Percentiles rank a stretch among this genome's conserved stretches.
These are phyloP conservation scores for Termitomyces sp. DNA, from an alignment of 1,284 basidiomycete species.

Conservation along the genomic window DNA sequence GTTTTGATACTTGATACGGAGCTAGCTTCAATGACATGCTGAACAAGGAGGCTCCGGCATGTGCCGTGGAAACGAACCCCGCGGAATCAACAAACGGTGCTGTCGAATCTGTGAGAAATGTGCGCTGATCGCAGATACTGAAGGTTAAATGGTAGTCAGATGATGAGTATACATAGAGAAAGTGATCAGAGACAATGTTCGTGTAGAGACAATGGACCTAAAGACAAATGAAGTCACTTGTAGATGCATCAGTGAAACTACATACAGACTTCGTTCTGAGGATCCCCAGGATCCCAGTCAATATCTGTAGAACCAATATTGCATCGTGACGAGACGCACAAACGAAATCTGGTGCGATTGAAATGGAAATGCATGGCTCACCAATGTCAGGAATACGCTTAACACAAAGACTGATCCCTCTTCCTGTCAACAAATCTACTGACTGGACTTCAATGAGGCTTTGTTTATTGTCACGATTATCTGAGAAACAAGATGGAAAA, in stretches of 20 bases:
- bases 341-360: neutral
- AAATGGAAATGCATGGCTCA: neutral
- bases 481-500: neutral
- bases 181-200: too few relatives aligned
- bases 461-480: accelerated
- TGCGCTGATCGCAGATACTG: too few relatives aligned
- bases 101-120: neutral
- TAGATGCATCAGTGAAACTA: too few relatives aligned
- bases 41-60: neutral
- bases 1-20: too few relatives aligned
- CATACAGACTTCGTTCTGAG: neutral
- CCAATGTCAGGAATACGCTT: neutral
- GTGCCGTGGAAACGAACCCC: too few relatives aligned
- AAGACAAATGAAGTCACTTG: neutral
- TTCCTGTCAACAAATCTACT: neutral
- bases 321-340: neutral
- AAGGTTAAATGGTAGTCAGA: too few relatives aligned
- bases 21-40: too few relatives aligned
- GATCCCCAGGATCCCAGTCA: neutral
- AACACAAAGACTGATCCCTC: neutral
- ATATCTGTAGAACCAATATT: neutral
- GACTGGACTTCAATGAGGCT: neutral
- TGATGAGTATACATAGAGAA: too few relatives aligned
- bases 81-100: neutral
- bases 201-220: too few relatives aligned